A percentile compares a stretch with the other conserved stretches of the same genome.
Evolutionary conservation across 2,329 filamentous ascomycete species (phyloP).

Genomic region (Sclerotinia trifoliorum): DNA sequence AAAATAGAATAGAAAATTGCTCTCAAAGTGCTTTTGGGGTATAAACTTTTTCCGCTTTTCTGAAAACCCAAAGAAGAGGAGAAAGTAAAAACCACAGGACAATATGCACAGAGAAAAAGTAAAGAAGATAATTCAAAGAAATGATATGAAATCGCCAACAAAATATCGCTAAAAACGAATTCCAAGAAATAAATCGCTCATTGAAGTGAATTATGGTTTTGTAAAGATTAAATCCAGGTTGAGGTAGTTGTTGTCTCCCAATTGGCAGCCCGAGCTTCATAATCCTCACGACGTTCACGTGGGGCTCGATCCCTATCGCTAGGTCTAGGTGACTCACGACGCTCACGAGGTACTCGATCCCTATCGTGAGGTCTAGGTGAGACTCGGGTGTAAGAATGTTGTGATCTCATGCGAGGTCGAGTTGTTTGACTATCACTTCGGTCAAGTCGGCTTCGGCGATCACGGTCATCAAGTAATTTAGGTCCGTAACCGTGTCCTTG

Average conservation of each 20-base stretch:
- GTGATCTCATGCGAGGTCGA: conserved; percentile 29
- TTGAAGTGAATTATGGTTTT: conserved; percentile 23
- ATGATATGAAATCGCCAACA: conserved; percentile 26
- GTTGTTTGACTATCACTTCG: conserved; percentile 26
- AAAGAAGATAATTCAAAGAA: conserved; percentile 25
- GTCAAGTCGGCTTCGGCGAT: conserved; percentile 31
- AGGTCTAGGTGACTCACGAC: conserved; percentile 15
- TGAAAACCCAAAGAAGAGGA: conserved; percentile 31
- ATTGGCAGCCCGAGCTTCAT: conserved; percentile 14
- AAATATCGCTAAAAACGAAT: conserved; percentile 32
- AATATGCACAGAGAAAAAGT: conserved; percentile 31
- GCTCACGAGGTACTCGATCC: conserved; percentile 18
- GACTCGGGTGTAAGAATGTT: conserved; percentile 31
- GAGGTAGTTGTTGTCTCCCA: not conserved
- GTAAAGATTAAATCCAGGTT: conserved; percentile 24
- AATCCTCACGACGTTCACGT: conserved; percentile 20
- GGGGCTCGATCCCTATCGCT: conserved; percentile 18
- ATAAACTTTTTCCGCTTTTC: conserved; percentile 35
- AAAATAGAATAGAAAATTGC: not conserved
- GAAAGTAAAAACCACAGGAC: conserved; percentile 30
- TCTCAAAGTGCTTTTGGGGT: conserved; percentile 33
- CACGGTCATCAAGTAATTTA: conserved; percentile 33
- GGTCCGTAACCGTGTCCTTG: conserved; percentile 10
- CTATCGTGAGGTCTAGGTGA: conserved; percentile 26
- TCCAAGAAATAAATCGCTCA: conserved; percentile 27